phyloP scores from a whole-genome alignment of 2,329 filamentous ascomycete species.

The Colletotrichum sp. region DNA sequence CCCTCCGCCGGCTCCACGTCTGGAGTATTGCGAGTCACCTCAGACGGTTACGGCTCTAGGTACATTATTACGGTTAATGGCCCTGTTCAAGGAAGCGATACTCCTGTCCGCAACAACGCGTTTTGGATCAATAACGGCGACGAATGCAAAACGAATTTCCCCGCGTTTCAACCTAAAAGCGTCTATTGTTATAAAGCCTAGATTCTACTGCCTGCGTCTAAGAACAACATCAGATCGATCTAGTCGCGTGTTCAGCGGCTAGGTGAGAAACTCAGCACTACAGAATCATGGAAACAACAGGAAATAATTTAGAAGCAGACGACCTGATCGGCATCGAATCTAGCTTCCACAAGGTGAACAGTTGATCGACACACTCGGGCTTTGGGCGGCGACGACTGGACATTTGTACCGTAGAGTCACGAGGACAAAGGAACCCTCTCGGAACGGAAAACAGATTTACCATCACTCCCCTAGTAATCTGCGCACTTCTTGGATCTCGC shows the following conservation, averaged over 20 bases:
- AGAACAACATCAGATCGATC: fast-evolving
- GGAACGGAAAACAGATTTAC: neutral
- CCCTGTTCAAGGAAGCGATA: neutral
- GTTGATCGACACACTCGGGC: neutral
- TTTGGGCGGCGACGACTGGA: neutral
- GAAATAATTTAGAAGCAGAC: neutral
- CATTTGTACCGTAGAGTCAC: neutral
- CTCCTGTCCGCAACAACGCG: neutral
- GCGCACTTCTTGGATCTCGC: neutral
- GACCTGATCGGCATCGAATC: neutral
- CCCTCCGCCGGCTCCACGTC: neutral
- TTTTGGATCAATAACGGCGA: neutral
- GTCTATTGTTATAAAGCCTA: neutral
- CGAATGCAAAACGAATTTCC: neutral
- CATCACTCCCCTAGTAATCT: neutral
- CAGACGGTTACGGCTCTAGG: neutral
- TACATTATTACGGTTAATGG: neutral
- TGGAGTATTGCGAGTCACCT: neutral
- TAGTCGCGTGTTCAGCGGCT: neutral
- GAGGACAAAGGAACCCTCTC: neutral
- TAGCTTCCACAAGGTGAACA: fast-evolving
- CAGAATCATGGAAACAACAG: neutral
- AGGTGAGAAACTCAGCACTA: neutral
- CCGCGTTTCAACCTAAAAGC: fast-evolving
- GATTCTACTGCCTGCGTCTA: fast-evolving